Percentiles rank a stretch among this genome's conserved stretches.
phyloP scores from a whole-genome alignment of 2,329 filamentous ascomycete species.

The Beauveria australis region DNA sequence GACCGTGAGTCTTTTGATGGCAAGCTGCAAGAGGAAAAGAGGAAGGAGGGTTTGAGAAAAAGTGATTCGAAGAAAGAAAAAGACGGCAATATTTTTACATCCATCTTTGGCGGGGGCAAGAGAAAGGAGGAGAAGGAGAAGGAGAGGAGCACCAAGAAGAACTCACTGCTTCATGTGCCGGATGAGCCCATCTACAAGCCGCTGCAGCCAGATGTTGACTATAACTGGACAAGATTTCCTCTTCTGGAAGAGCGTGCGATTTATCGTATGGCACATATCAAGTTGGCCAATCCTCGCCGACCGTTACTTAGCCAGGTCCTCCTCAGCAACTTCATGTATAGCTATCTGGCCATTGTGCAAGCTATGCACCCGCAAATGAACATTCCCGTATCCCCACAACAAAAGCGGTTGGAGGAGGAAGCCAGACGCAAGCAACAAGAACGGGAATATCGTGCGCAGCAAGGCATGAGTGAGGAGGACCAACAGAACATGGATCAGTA shows the following conservation, averaged over 20 bases:
- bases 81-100: conserved; percentile 86
- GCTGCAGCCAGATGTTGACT: conserved; percentile 81
- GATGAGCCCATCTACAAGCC: conserved; percentile 68
- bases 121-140: conserved; percentile 78
- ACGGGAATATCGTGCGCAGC: conserved; percentile 36
- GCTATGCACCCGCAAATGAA: conserved; percentile 97
- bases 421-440: conserved; percentile 41
- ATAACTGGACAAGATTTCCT: conserved; percentile 91
- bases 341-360: conserved; percentile 95
- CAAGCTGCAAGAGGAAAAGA: conserved; percentile 72
- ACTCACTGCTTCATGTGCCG: conserved; percentile 64
- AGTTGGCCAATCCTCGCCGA: conserved; percentile 91
- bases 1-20: conserved; percentile 67
- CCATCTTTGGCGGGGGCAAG: conserved; percentile 83
- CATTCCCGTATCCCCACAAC: conserved; percentile 74
- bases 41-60: conserved; percentile 70
- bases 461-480: conserved; percentile 38
- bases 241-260: conserved; percentile 95
- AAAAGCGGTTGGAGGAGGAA: conserved; percentile 52
- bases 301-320: conserved; percentile 90
- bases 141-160: conserved; percentile 67
- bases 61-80: conserved; percentile 82
- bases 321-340: conserved; percentile 99
- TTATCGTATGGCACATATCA: conserved; percentile 97
- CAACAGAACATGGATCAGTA: conserved; percentile 42